Evolutionary conservation across 2,329 filamentous ascomycete genomes (phyloP), one percentile per base, ranked within the genome.

Genomic region (Fusarium fracticaudum): DNA sequence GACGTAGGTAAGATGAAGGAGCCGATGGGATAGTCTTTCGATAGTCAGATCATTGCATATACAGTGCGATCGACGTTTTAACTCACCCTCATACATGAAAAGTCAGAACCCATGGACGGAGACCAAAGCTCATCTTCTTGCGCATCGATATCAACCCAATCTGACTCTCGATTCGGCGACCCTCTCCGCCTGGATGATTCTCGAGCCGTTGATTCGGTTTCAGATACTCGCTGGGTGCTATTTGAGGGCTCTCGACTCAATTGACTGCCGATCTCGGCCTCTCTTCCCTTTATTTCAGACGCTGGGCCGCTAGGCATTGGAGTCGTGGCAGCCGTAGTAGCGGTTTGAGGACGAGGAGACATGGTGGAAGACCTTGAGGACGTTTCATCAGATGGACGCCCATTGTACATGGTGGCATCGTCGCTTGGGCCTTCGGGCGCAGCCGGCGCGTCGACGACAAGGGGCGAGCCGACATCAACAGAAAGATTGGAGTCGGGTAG

Each of bases 1-100:
- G 91, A 51, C 94, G 92, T 64, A 99, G 86, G 81, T 92, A 97
- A 0, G 94, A 96, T 2, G 94, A 98, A 3, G 94, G 92, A n/a
- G 93, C 91, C 62, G 91, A 91, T 6, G 95, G 93, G 65, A 93
- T 88, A 73, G 93, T 87, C 93, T 95, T 63, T 63, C 13, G 38
- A 31, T 53, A 60, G 67, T 76, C 63, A 76, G 60, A 62, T 44
- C 12, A 26, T 43, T 59, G 33, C 44, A 43, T 64, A 22, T 64
- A n/a, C n/a, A 33, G 48, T n/a, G 38, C 31, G 37, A 40, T 55
- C 29, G 40, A 57, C 29, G 48, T 33, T 50, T 40, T 50, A 66
- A 74, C 82, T 75, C 77, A 85, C 83, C 72, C 83, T 75, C 73
- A 80, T 75, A 50, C 78, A 81, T 24, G 83, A 79, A 63, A 80